Percentiles rank a stretch among this genome's conserved stretches.
Evolutionary conservation across 2,329 filamentous ascomycete genomes (phyloP).

Genomic region (Elsinoe arachidis): DNA sequence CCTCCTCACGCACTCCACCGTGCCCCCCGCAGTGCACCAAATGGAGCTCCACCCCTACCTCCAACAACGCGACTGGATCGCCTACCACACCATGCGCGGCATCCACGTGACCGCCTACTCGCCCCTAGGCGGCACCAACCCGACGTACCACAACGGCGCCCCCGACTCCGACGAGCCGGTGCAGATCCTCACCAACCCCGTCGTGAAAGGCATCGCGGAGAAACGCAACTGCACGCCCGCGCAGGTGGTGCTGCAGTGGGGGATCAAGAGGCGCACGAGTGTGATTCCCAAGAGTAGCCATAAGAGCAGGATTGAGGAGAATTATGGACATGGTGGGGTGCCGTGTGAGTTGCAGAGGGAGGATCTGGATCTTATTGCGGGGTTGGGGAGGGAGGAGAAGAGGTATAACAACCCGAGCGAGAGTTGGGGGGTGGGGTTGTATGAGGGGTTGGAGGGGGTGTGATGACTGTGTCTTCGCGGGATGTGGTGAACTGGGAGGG

Average conservation of each 20-base stretch:
- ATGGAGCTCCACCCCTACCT: slow-evolving; percentile 72
- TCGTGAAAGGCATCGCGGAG: slow-evolving; percentile 32
- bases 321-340: slow-evolving; percentile 28
- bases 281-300: slow-evolving; percentile 46
- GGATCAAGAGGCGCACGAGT: slow-evolving; percentile 37
- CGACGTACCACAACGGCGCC: slow-evolving; percentile 33
- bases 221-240: slow-evolving; percentile 36
- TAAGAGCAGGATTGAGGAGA: slow-evolving; percentile 36
- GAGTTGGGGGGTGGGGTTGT: slow-evolving; percentile 34
- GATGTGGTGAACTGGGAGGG: slow-evolving; percentile 14
- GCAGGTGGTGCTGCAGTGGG: slow-evolving; percentile 43
- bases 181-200: slow-evolving; percentile 35
- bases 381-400: slow-evolving; percentile 28
- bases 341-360: slow-evolving; percentile 30
- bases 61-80: slow-evolving; percentile 45
- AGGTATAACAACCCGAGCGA: slow-evolving; percentile 36
- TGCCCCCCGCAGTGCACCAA: slow-evolving; percentile 65
- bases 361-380: slow-evolving; percentile 29
- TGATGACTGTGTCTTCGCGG: neutral
- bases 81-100: slow-evolving; percentile 42
- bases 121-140: slow-evolving; percentile 40
- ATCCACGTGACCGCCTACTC: slow-evolving; percentile 48
- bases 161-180: slow-evolving; percentile 20
- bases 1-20: slow-evolving; percentile 48
- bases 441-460: slow-evolving; percentile 34